Evolutionary conservation across 2,329 filamentous ascomycete genomes (phyloP).

Genomic region (Ophioceras dolichostomum): DNA sequence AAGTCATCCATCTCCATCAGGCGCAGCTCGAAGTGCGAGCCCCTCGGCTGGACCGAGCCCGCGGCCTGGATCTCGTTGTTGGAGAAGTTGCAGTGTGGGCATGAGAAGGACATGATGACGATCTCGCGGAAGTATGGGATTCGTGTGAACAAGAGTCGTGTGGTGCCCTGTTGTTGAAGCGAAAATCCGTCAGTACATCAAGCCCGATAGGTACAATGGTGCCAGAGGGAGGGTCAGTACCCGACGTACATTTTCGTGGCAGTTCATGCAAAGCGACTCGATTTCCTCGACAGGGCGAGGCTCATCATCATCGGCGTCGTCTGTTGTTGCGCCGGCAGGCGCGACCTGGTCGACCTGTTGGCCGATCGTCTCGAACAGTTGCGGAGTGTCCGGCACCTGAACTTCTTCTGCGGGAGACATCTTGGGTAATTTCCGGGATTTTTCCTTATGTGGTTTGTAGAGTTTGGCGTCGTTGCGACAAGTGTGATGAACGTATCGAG

Average conservation of each 20-base stretch:
- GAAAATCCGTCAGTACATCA: too few relatives aligned
- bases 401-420: slow-evolving; percentile 19
- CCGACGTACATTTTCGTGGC: slow-evolving; percentile 61
- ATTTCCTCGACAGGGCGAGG: slow-evolving; percentile 51
- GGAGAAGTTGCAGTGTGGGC: slow-evolving; percentile 75
- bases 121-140: slow-evolving; percentile 98
- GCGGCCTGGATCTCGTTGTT: slow-evolving; percentile 94
- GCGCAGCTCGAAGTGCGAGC: slow-evolving; percentile 71
- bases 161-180: slow-evolving; percentile 45
- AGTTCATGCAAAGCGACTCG: slow-evolving; percentile 80
- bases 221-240: too few relatives aligned
- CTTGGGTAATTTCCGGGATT: slow-evolving; percentile 6
- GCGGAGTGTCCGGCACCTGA: slow-evolving; percentile 21
- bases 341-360: slow-evolving; percentile 44
- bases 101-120: slow-evolving; percentile 93
- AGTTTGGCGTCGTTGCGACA: not conserved
- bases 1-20: slow-evolving; percentile 65
- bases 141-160: slow-evolving; percentile 74
- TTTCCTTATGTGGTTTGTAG: not conserved
- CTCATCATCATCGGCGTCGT: slow-evolving; percentile 28
- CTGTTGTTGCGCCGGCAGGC: slow-evolving; percentile 17
- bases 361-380: slow-evolving; percentile 52
- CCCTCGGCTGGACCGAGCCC: slow-evolving; percentile 81
- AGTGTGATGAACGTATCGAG: not conserved
- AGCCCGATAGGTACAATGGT: too few relatives aligned